Conservation (phyloP, 192 early-diverging fungal genomes). For the Backusella liffmaniae region DNA sequence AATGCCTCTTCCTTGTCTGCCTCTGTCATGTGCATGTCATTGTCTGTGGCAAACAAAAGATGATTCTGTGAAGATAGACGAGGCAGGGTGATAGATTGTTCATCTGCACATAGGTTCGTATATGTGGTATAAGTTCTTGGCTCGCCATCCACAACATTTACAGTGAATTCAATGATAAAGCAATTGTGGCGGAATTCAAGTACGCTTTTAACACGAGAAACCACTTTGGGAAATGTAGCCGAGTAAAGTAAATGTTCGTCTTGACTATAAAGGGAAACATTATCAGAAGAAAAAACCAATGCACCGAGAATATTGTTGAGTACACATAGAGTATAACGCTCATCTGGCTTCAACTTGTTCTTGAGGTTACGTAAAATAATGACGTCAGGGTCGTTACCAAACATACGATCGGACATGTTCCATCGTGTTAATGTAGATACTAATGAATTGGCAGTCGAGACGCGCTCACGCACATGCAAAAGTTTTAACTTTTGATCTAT, state of each 20-base stretch:
- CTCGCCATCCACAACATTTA: not conserved
- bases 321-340: constrained; percentile 42
- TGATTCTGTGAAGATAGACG: constrained; percentile 14
- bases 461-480: constrained; percentile 52
- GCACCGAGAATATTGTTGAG: constrained; percentile 50
- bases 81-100: constrained; percentile 37
- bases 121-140: constrained; percentile 31
- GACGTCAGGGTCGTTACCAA: constrained; percentile 56
- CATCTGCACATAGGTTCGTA: constrained; percentile 37
- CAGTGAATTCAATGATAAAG: constrained; percentile 37
- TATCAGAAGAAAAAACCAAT: constrained; percentile 49
- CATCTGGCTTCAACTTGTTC: constrained; percentile 40
- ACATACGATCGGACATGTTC: constrained; percentile 45
- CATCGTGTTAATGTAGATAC: constrained; percentile 45
- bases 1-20: constrained; percentile 19
- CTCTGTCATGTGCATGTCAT: constrained; percentile 21
- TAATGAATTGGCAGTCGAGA: constrained; percentile 48
- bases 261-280: constrained; percentile 29
- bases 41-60: constrained; percentile 19
- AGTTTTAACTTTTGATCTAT: constrained; percentile 40
- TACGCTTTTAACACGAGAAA: constrained; percentile 11
- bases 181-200: constrained; percentile 32
- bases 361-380: constrained; percentile 43
- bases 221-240: constrained; percentile 40
- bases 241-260: constrained; percentile 37